A percentile compares a stretch with the other conserved stretches of the same genome.
Evolutionary conservation across 164 flowering plant genomes (phyloP).

Genomic region (Chloranthus sessilifolius): DNA sequence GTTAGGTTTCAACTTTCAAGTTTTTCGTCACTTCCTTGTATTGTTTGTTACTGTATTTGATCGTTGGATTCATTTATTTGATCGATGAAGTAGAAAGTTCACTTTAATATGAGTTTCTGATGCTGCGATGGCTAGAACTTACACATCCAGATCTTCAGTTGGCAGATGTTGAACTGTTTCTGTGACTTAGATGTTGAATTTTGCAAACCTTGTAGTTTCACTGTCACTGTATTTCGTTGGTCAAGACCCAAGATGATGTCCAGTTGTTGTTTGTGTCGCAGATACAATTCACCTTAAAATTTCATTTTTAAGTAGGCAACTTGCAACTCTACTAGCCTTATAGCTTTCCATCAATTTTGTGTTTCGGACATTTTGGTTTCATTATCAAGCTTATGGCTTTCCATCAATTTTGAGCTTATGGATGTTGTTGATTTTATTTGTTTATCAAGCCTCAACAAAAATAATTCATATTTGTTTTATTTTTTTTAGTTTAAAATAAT

Average conservation of each 20-base stretch:
- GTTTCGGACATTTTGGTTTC: neutral
- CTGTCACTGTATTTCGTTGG: too few species aligned
- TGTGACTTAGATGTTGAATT: neutral
- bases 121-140: neutral
- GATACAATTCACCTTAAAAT: neutral
- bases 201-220: too few species aligned
- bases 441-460: too few species aligned
- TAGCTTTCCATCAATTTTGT: neutral
- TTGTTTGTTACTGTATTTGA: neutral
- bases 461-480: too few species aligned
- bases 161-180: neutral
- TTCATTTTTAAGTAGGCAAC: neutral
- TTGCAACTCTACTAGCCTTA: neutral
- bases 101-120: neutral
- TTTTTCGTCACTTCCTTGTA: neutral
- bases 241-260: too few species aligned
- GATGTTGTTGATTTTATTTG: too few species aligned
- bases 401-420: too few species aligned
- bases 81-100: neutral
- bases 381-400: too few species aligned
- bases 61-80: neutral
- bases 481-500: too few species aligned
- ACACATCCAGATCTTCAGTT: neutral
- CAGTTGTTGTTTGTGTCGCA: neutral
- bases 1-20: neutral